Evolutionary conservation across 441 rosid species (phyloP).

Genomic region (Melastoma candidum): DNA sequence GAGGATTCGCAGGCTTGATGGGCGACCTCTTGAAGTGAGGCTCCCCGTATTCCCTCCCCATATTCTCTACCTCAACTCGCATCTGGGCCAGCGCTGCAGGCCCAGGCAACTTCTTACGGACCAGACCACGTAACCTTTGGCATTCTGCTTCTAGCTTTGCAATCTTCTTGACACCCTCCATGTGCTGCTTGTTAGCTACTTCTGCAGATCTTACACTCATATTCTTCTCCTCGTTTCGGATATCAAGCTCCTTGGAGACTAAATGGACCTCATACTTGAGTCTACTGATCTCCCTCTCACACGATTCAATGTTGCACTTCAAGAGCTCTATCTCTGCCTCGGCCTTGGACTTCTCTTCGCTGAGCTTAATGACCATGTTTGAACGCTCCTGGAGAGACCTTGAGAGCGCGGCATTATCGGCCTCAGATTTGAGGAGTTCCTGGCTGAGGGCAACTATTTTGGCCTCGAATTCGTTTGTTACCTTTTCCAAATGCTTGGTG

Average conservation of each 20-base stretch:
- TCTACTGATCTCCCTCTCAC: conserved; percentile 35
- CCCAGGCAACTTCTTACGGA: conserved; percentile 19
- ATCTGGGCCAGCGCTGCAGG: conserved; percentile 52
- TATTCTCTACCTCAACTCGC: conserved; percentile 43
- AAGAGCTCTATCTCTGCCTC: conserved; percentile 41
- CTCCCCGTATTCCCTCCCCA: conserved; percentile 25
- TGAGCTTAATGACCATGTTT: conserved; percentile 30
- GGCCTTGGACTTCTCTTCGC: conserved; percentile 34
- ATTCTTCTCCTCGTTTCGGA: conserved; percentile 38
- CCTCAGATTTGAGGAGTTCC: conserved; percentile 32
- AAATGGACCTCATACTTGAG: conserved; percentile 45
- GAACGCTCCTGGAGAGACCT: conserved; percentile 44
- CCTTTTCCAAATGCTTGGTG: conserved; percentile 35
- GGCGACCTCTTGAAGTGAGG: conserved; percentile 23
- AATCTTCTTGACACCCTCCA: conserved; percentile 19
- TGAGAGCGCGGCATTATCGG: conserved; percentile 40
- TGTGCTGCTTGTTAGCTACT: conserved; percentile 18
- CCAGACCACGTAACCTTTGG: conserved; percentile 19
- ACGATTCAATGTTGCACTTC: conserved; percentile 28
- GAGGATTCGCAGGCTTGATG: conserved; percentile 17
- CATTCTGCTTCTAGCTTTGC: conserved; percentile 17
- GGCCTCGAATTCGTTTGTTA: conserved; percentile 35
- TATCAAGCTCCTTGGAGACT: conserved; percentile 44
- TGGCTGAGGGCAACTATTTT: conserved; percentile 29
- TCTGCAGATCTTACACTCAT: conserved; percentile 20